Percentiles rank a stretch among this genome's conserved stretches.
phyloP scores from a whole-genome alignment of 1,284 basidiomycete species.

The Cutaneotrichosporon daszewskae region DNA sequence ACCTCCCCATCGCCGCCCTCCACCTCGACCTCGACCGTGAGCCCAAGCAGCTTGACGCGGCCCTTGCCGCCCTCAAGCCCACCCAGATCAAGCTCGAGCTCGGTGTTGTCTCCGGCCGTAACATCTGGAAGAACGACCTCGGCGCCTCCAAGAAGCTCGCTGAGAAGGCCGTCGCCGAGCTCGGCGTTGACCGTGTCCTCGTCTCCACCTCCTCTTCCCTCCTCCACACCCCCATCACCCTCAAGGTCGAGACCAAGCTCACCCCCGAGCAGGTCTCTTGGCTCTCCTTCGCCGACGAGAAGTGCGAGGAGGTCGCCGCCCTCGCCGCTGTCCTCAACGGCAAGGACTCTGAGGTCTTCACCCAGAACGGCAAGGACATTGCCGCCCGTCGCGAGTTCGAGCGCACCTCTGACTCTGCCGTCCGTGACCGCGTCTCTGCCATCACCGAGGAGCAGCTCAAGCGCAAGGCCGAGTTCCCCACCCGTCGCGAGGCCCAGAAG shows the following conservation, averaged over 20 bases:
- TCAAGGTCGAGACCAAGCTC: conserved; percentile 89
- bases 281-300: conserved; percentile 99
- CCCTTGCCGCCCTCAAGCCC: conserved; percentile 74
- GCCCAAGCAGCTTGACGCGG: conserved; percentile 79
- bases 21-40: conserved; percentile 97
- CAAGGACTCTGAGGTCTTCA: conserved; percentile 65
- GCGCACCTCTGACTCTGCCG: conserved; percentile 85
- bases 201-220: conserved; percentile 96
- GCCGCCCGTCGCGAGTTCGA: conserved; percentile 95
- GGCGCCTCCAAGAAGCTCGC: conserved; percentile 72
- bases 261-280: conserved; percentile 88
- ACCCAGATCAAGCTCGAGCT: conserved; percentile 82
- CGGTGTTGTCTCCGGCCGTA: conserved; percentile 95
- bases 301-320: conserved; percentile 83
- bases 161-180: conserved; percentile 74
- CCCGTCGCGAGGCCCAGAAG: conserved; percentile 83
- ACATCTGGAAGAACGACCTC: conserved; percentile 99
- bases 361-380: conserved; percentile 87
- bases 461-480: conserved; percentile 84
- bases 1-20: conserved; percentile 88
- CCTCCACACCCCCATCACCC: conserved; percentile 94
- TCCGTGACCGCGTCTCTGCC: conserved; percentile 89
- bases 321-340: conserved; percentile 82
- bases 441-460: conserved; percentile 84
- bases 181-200: conserved; percentile 83